Percentiles rank a stretch among this genome's conserved stretches.
Evolutionary conservation across 192 early-diverging fungal genomes (phyloP).

Genomic region (Coemansia sp.): DNA sequence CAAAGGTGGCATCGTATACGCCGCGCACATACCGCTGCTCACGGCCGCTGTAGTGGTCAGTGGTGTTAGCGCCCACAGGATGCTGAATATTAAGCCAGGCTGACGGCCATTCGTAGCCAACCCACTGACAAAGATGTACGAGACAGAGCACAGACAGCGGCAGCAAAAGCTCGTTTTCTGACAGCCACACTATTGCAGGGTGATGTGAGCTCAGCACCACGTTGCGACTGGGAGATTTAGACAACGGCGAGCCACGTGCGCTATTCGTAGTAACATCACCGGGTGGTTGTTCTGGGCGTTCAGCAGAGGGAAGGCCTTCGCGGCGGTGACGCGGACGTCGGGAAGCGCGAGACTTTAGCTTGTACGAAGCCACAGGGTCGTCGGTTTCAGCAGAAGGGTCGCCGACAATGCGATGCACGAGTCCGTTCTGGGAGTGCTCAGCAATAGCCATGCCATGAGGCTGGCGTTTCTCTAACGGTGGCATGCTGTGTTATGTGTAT

Average conservation of each 20-base stretch:
- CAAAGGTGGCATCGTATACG: constrained; percentile 60
- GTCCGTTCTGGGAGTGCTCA: constrained; percentile 5
- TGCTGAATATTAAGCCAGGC: constrained; percentile 41
- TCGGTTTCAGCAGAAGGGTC: constrained; percentile 5
- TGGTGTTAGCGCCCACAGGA: neutral
- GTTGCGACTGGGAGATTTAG: constrained; percentile 11
- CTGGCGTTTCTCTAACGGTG: constrained; percentile 29
- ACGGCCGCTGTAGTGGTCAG: neutral
- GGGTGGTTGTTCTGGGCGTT: neutral
- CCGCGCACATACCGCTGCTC: constrained; percentile 43
- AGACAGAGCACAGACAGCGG: constrained; percentile 20
- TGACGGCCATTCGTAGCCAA: constrained; percentile 32
- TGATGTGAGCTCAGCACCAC: constrained; percentile 42
- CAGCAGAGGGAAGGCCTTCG: constrained; percentile 4
- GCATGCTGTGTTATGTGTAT: constrained; percentile 8
- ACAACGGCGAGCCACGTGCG: neutral
- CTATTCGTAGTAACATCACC: neutral
- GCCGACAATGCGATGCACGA: constrained; percentile 6
- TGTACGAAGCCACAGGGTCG: constrained; percentile 13
- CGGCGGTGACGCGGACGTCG: constrained; percentile 26
- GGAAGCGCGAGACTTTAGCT: neutral
- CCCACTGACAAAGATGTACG: constrained; percentile 32
- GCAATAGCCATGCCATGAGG: constrained; percentile 11
- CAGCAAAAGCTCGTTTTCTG: constrained; percentile 34
- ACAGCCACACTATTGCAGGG: constrained; percentile 35